A percentile compares a stretch with the other conserved stretches of the same genome.
Conservation (phyloP, 148 eudicot genomes). For the Nepenthes gracilis region DNA sequence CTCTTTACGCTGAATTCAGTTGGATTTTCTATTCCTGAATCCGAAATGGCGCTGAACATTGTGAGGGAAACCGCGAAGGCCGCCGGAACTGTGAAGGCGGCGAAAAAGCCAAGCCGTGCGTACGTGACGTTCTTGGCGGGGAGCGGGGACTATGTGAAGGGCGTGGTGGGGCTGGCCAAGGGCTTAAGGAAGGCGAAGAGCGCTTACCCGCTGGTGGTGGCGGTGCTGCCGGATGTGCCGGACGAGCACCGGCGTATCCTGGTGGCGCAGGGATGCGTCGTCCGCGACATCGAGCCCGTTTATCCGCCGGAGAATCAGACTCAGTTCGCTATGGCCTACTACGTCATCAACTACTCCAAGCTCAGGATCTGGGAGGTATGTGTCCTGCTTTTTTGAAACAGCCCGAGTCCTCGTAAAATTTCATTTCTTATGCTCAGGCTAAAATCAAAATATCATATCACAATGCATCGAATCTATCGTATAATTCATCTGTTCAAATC, state of each 20-base stretch:
- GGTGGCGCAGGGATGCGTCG: slow-evolving; percentile 60
- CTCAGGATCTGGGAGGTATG: slow-evolving; percentile 83
- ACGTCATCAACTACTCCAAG: slow-evolving; percentile 79
- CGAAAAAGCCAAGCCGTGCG: slow-evolving; percentile 18
- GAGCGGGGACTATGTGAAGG: slow-evolving; percentile 66
- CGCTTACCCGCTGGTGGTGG: slow-evolving; percentile 71
- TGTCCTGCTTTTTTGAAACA: too few relatives aligned
- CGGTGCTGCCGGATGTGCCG: slow-evolving; percentile 75
- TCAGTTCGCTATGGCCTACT: slow-evolving; percentile 77
- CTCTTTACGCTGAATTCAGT: too few relatives aligned
- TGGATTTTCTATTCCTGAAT: too few relatives aligned
- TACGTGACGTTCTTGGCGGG: slow-evolving; percentile 83
- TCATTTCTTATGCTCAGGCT: too few relatives aligned
- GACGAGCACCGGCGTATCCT: slow-evolving; percentile 58
- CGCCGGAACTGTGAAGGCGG: background rate
- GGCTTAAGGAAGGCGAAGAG: slow-evolving; percentile 54
- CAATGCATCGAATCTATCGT: too few relatives aligned
- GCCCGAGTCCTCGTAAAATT: too few relatives aligned
- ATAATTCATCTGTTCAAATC: too few relatives aligned
- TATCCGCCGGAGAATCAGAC: slow-evolving; percentile 67
- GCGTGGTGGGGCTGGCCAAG: slow-evolving; percentile 77
- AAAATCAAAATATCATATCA: too few relatives aligned
- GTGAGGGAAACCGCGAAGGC: too few relatives aligned
- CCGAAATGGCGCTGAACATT: too few relatives aligned
- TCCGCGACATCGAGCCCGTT: slow-evolving; percentile 60